Evolutionary conservation across 2,329 filamentous ascomycete genomes (phyloP).

Genomic region (Colletotrichum graminicola): DNA sequence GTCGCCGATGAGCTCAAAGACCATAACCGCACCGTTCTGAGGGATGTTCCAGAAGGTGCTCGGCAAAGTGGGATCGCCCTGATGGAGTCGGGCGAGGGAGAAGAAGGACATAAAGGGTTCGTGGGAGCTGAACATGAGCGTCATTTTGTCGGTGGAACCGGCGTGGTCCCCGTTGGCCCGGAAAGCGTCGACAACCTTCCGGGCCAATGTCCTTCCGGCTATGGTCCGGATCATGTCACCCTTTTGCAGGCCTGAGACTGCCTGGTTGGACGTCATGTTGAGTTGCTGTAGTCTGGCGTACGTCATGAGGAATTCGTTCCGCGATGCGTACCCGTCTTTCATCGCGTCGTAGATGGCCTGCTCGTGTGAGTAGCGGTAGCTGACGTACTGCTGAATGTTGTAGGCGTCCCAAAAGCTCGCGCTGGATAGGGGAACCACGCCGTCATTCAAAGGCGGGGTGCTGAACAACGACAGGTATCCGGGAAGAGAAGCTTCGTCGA

Average conservation of each 20-base stretch:
- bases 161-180: conserved; percentile 55
- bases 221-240: conserved; percentile 61
- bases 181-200: conserved; percentile 58
- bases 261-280: conserved; percentile 65
- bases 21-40: conserved; percentile 79
- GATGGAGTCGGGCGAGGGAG: conserved; percentile 60
- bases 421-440: conserved; percentile 50
- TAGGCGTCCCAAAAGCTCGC: conserved; percentile 64
- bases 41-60: conserved; percentile 59
- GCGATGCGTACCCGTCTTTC: conserved; percentile 46
- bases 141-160: conserved; percentile 60
- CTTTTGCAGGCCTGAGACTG: conserved; percentile 63
- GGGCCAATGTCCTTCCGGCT: conserved; percentile 65
- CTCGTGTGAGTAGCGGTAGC: conserved; percentile 67
- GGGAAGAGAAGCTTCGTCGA: conserved; percentile 48
- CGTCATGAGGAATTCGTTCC: conserved; percentile 65
- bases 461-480: conserved; percentile 61
- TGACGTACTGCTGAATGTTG: conserved; percentile 66
- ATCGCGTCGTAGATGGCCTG: conserved; percentile 56
- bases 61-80: conserved; percentile 63
- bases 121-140: conserved; percentile 65
- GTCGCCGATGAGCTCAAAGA: conserved; percentile 72
- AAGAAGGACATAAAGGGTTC: conserved; percentile 70
- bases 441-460: conserved; percentile 51
- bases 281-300: conserved; percentile 79